Base-by-base conservation (phyloP, 2,329 filamentous ascomycete species). In the Trichoderma polysporum region DNA sequence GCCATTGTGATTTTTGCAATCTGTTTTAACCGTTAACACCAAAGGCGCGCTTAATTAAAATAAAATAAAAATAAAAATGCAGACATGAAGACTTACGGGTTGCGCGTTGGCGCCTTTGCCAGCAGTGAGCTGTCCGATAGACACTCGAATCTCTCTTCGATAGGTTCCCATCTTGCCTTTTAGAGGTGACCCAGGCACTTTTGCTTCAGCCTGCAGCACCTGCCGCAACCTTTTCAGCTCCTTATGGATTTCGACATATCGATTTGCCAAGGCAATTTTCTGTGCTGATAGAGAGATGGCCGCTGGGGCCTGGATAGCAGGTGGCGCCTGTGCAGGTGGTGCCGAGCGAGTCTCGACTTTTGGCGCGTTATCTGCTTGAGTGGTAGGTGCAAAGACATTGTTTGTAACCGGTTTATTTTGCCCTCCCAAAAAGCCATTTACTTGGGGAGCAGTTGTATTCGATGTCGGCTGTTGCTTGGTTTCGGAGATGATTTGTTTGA, bases 141-240 rank as follows among this genome's bases (percentile, higher is more conserved):
- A 88, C 72, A 90, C 91, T 45, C 86, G 85, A 62, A 95, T 88
- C 49, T 89, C 85, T 67, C 92, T 84, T 47, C 92, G 85, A 82
- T 91, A 88, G 64, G 92, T 86, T 37, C 91, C 90, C 74, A 92
- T 84, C 39, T 86, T 84, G 60, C 84, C 82, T 76, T 92, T 92
- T 31, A 93, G 78, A 2, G 74, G 77, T 4, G 80, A 81, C 1
- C 70, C 76, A 72, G 76, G 70, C 15, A 74, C 66, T 67, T 89
- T 86, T 25, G 81, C 79, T 72, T 88, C 87, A 4, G 82, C 82
- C 71, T 89, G 82, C 9, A 88, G 79, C 39, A 84, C 82, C 68
- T 86, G 94, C 19, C 94, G 83, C 17, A 88, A 80, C 65, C 83
- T 82, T 72, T 88, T 96, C 27, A 96, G 82, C 47, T 86, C 86